Evolutionary conservation across 129 eudicot genomes (phyloP).

Genomic region (Ambrosia artemisiifolia): DNA sequence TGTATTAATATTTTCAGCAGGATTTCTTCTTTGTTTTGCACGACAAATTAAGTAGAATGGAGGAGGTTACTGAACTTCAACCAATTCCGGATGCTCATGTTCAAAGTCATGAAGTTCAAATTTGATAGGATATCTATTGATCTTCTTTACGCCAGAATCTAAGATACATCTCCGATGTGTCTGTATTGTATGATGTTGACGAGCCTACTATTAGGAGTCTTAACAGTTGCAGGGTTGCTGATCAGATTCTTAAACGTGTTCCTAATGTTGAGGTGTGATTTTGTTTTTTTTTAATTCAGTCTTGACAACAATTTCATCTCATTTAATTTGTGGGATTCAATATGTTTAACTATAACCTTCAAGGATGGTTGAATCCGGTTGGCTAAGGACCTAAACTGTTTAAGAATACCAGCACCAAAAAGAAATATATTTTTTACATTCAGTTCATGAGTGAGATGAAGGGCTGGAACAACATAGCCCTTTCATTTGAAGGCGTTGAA

Average conservation of each 20-base stretch:
- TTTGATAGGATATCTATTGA: conserved; percentile 77
- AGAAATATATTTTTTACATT: too few relatives aligned
- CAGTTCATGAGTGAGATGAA: too few relatives aligned
- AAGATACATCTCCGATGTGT: conserved; percentile 66
- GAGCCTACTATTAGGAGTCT: conserved; percentile 84
- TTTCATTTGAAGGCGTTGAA: too few relatives aligned
- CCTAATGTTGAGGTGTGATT: conserved; percentile 88
- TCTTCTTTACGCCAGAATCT: conserved; percentile 93
- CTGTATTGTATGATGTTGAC: conserved; percentile 68
- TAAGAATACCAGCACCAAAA: too few relatives aligned
- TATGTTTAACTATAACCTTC: too few relatives aligned
- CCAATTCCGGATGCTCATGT: conserved; percentile 94
- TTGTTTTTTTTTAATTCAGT: not conserved
- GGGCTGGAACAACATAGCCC: too few relatives aligned
- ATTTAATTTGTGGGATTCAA: too few relatives aligned
- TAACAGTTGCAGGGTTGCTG: conserved; percentile 88
- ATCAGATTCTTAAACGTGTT: conserved; percentile 87
- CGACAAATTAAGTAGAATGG: conserved; percentile 53
- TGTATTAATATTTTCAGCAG: conserved; percentile 28
- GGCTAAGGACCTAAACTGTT: too few relatives aligned
- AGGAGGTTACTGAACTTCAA: conserved; percentile 81
- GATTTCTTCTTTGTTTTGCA: conserved; percentile 73
- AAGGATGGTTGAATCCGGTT: too few relatives aligned
- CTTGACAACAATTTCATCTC: not conserved
- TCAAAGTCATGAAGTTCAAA: conserved; percentile 85